These are phyloP conservation scores for Cutaneotrichosporon mucoides DNA, from an alignment of 1,284 basidiomycete species.

Conservation along the genomic window DNA sequence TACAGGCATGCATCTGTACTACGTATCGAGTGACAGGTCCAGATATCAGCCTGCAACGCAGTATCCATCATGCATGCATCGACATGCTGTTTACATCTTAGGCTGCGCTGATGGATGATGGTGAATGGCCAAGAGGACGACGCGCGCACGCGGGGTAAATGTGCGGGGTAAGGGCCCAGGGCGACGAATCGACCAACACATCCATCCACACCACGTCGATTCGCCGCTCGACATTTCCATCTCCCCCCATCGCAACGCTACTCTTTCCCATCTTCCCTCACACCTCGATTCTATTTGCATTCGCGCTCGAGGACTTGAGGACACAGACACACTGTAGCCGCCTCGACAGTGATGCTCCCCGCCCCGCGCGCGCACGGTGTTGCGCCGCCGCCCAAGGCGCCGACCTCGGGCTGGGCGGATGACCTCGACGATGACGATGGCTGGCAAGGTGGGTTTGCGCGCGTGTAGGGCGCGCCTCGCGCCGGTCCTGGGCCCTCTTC, in stretches of 20 bases:
- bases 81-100: no score
- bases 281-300: not conserved
- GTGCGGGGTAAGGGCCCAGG: no score
- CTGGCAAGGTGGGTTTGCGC: conserved; percentile 45
- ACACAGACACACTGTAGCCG: no score
- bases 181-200: no score
- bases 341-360: conserved; percentile 20
- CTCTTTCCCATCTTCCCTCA: not conserved
- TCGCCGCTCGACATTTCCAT: conserved; percentile 3
- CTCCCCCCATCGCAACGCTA: not conserved
- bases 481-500: not conserved
- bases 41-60: no score
- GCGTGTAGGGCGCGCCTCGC: not conserved
- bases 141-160: no score
- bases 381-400: conserved; percentile 8
- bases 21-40: no score
- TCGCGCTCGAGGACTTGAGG: no score
- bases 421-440: conserved; percentile 45
- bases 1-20: no score
- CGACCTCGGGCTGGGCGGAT: conserved; percentile 32
- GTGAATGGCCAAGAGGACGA: no score
- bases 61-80: no score
- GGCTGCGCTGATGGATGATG: no score
- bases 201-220: not conserved
- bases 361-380: conserved; percentile 22